Conservation (phyloP, 2,329 filamentous ascomycete species). For the Aotearoamyces nothofagi region DNA sequence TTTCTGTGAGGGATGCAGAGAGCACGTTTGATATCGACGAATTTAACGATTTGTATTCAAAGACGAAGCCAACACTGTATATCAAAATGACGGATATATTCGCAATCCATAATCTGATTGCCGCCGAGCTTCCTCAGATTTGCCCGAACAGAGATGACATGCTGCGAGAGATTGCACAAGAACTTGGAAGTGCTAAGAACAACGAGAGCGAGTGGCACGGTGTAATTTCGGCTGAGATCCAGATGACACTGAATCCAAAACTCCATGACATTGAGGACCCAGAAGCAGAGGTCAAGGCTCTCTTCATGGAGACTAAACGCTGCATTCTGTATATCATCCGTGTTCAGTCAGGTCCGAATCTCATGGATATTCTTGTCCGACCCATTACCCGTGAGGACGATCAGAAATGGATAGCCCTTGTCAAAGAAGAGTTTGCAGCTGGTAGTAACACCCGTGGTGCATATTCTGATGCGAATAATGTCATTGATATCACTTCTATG, state of each 20-base stretch:
- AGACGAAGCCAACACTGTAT: constrained; percentile 94
- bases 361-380: constrained; percentile 92
- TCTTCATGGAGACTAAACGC: constrained; percentile 97
- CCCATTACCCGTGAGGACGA: constrained; percentile 80
- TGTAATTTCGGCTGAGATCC: constrained; percentile 70
- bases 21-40: constrained; percentile 95
- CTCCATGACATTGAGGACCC: constrained; percentile 84
- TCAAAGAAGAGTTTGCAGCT: constrained; percentile 67
- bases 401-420: constrained; percentile 66
- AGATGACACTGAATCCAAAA: constrained; percentile 78
- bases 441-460: constrained; percentile 58
- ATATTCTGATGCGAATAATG: constrained; percentile 72
- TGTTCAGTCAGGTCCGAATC: constrained; percentile 77
- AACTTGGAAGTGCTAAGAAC: constrained; percentile 88
- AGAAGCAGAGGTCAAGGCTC: constrained; percentile 76
- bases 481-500: constrained; percentile 81
- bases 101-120: constrained; percentile 80
- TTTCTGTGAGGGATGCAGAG: constrained; percentile 76
- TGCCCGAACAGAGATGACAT: constrained; percentile 74
- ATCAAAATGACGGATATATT: constrained; percentile 98
- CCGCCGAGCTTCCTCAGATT: constrained; percentile 61
- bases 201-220: constrained; percentile 89
- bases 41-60: constrained; percentile 94
- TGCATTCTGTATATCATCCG: constrained; percentile 96
- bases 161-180: constrained; percentile 79